phyloP scores from a whole-genome alignment of 176 grass and related monocot species.

The Ensete glaucum region DNA sequence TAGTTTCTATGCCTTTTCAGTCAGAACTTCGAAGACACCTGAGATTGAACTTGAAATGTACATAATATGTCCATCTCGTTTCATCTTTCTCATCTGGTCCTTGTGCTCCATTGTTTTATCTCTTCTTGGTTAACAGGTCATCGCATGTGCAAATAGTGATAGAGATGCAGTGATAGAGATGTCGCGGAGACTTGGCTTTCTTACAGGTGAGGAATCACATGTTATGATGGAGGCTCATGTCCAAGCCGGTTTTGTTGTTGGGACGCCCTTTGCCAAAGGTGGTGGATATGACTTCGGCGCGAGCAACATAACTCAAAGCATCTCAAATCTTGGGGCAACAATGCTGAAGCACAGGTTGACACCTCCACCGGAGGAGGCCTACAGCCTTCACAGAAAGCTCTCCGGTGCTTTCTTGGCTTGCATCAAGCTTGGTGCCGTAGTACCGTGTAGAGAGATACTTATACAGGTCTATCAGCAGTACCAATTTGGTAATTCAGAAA shows the following conservation, averaged over 20 bases:
- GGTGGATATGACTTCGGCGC: slow-evolving; percentile 61
- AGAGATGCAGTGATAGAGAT: slow-evolving; percentile 59
- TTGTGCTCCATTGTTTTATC: neutral
- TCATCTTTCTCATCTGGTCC: neutral
- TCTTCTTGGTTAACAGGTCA: slow-evolving; percentile 35
- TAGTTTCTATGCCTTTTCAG: neutral
- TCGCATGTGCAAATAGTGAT: slow-evolving; percentile 83
- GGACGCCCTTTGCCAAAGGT: slow-evolving; percentile 58
- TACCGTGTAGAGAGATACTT: slow-evolving; percentile 77
- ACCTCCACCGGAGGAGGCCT: slow-evolving; percentile 85
- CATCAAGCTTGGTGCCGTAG: slow-evolving; percentile 79
- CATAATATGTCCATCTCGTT: neutral
- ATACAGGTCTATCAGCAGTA: slow-evolving; percentile 55
- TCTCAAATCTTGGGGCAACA: slow-evolving; percentile 79
- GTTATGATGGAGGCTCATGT: slow-evolving; percentile 92
- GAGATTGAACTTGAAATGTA: neutral
- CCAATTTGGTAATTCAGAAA: slow-evolving; percentile 24
- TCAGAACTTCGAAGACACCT: too few relatives aligned
- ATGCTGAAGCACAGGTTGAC: slow-evolving; percentile 85
- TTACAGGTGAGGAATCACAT: slow-evolving; percentile 67
- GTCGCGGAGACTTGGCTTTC: slow-evolving; percentile 79
- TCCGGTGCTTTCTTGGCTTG: slow-evolving; percentile 91
- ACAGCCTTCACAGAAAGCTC: slow-evolving; percentile 89
- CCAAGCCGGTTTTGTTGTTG: slow-evolving; percentile 75
- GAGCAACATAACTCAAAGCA: slow-evolving; percentile 68